These are phyloP conservation scores for Penicillium sp. DNA, from an alignment of 2,329 filamentous ascomycete genomes.

Conservation along the genomic window DNA sequence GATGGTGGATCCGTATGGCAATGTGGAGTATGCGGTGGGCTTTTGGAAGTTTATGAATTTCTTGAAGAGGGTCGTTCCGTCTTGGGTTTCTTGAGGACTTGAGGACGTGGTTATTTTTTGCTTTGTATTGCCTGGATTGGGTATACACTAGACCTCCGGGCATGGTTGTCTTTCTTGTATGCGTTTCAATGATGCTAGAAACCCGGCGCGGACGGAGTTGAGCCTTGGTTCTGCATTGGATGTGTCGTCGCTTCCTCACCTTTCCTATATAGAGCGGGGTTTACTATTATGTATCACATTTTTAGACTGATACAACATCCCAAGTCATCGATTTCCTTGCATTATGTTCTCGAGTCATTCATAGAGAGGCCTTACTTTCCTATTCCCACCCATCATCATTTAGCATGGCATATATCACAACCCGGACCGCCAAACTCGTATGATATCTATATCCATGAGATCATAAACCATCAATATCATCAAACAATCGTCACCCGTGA, in stretches of 20 bases:
- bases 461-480: background rate
- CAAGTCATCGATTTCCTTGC: background rate
- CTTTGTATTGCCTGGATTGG: background rate
- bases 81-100: constrained; percentile 43
- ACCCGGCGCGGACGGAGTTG: background rate
- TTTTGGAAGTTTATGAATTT: constrained; percentile 69
- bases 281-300: background rate
- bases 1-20: constrained; percentile 62
- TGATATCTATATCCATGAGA: background rate
- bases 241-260: background rate
- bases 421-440: background rate
- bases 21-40: constrained; percentile 64
- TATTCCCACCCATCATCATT: background rate
- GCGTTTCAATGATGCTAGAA: background rate
- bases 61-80: constrained; percentile 56
- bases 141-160: background rate
- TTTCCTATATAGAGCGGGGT: background rate
- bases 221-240: background rate
- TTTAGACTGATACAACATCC: background rate
- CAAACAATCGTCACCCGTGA: too few species aligned
- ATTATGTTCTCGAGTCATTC: background rate
- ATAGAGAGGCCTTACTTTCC: background rate
- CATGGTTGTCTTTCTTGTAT: background rate
- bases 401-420: background rate
- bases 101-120: background rate